Evolutionary conservation across 1,284 basidiomycete species (phyloP).

Genomic region (Rhodofomes roseus): DNA sequence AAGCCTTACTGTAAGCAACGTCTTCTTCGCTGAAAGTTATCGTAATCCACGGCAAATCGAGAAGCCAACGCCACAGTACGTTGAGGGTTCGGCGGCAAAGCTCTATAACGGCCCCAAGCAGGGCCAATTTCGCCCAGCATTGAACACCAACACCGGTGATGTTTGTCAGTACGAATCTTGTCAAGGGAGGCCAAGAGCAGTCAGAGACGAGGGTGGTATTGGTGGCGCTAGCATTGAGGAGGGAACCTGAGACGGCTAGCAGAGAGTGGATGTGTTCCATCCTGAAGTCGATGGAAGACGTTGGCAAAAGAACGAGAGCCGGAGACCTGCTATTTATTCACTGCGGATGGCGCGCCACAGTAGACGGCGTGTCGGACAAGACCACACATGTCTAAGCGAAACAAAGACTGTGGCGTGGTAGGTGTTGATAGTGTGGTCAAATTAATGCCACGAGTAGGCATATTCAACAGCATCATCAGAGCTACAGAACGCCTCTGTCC

Average conservation of each 20-base stretch:
- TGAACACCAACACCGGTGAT: slow-evolving; percentile 41
- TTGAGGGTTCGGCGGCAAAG: slow-evolving; percentile 44
- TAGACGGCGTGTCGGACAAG: too few species aligned
- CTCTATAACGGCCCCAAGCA: slow-evolving; percentile 63
- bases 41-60: slow-evolving; percentile 58
- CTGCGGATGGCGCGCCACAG: too few species aligned
- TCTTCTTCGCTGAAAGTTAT: slow-evolving; percentile 60
- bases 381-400: too few species aligned
- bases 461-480: too few species aligned
- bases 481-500: too few species aligned
- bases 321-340: too few species aligned
- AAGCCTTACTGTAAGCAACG: slow-evolving; percentile 45
- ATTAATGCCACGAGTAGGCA: too few species aligned
- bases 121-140: slow-evolving; percentile 61
- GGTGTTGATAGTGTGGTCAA: too few species aligned
- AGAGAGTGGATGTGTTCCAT: not conserved
- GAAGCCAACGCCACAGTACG: slow-evolving; percentile 38
- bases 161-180: slow-evolving; percentile 26
- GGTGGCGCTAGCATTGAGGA: not conserved
- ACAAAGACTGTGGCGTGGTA: too few species aligned
- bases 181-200: not conserved
- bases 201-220: not conserved
- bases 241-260: not conserved
- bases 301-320: too few species aligned
- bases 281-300: too few species aligned